Base-by-base conservation (phyloP, 2,329 filamentous ascomycete species). In the Hortaea sp. region DNA sequence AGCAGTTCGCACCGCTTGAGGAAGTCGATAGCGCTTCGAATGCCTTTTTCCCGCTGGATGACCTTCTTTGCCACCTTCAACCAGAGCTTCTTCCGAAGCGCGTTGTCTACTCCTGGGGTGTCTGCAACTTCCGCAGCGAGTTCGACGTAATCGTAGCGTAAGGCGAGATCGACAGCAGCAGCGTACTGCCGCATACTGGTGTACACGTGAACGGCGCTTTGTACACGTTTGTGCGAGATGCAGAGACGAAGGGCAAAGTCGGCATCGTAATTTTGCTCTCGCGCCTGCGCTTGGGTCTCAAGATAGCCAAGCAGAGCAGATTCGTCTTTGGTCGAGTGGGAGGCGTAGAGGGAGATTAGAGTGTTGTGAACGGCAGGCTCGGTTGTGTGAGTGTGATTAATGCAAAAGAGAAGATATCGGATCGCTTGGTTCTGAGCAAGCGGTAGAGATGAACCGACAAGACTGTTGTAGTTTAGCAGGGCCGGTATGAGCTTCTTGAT, bases 201-300 rank as follows among this genome's bases (percentile, higher is more conserved):
- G 71, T 97, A 98, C 52, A 98, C 95, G 65, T 97, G 89, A 5
- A 97, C 90, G 61, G 89, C 95, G 10, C 88, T 94, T 52, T 95
- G 82, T 1, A 95, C 89, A 39, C 92, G 84, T 55, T 89, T 82
- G 67, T 98, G 82, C 58, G 95, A 85, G 54, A 98, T 97, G 67
- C 92, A 98, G 9, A 97, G 77, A 9, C 92, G 84, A 29, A 98
- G 80, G 1, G 92, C 92, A 66, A 98, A 98, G 65, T 98, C 92
- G 2, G 88, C 87, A 62, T 98, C 92, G 64, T 94, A 98, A 40
- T 81, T 79, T 40, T 86, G 85, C 59, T 92, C 85, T 43, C 87
- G 82, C 29, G 69, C 66, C 29, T 66, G 62, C 0, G 87, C 86
- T 67, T 98, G 90, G 0, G 85, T 83, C 66, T 95, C 85, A 5